These are phyloP conservation scores for Lichtheimia hyalospora DNA, from an alignment of 371 early-diverging fungal species.

Conservation along the genomic window DNA sequence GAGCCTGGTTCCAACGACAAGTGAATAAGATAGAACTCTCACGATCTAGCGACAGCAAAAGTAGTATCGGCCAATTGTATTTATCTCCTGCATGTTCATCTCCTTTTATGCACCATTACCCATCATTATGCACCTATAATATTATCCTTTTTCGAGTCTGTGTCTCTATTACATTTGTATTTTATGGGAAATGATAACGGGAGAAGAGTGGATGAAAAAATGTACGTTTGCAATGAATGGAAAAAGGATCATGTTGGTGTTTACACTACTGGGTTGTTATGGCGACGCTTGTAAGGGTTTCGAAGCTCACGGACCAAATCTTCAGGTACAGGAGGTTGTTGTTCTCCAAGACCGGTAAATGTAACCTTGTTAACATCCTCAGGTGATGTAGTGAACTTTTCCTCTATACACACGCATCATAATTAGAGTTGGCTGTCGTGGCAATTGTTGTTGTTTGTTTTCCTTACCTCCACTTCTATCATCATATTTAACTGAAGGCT, in stretches of 20 bases:
- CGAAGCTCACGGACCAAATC: slow-evolving; percentile 41
- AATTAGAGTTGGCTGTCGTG: no score
- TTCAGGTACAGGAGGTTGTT: slow-evolving; percentile 35
- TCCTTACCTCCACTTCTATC: slow-evolving; percentile 31
- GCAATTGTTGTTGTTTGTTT: background rate
- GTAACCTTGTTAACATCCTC: slow-evolving; percentile 35
- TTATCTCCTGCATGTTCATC: no score
- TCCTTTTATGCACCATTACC: no score
- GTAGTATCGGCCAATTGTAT: no score
- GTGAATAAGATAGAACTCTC: no score
- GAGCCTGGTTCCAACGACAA: background rate
- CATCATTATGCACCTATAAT: no score
- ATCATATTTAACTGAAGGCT: slow-evolving; percentile 39
- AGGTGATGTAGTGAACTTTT: slow-evolving; percentile 35
- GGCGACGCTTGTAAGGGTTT: slow-evolving; percentile 36
- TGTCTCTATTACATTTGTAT: no score
- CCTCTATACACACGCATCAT: slow-evolving; percentile 17
- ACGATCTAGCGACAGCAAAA: no score
- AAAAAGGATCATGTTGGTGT: background rate
- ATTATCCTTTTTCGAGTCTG: no score
- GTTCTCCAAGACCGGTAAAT: slow-evolving; percentile 15
- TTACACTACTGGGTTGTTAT: background rate
- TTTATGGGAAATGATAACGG: no score
- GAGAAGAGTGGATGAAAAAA: background rate
- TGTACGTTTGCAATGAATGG: background rate